Base-by-base conservation (phyloP, 2,329 filamentous ascomycete species). In the Neofusicoccum cordaticola region DNA sequence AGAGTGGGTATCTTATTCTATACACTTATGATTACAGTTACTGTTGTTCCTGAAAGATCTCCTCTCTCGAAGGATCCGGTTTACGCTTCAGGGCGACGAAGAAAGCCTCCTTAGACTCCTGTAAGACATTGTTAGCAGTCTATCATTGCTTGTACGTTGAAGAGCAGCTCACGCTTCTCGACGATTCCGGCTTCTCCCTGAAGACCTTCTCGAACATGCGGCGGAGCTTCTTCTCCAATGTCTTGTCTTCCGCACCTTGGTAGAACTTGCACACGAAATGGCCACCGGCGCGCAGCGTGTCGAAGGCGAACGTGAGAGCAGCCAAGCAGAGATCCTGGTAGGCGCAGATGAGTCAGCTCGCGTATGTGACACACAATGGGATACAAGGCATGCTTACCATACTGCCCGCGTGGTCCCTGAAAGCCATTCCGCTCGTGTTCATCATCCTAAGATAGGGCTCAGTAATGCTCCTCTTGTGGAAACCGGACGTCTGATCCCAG, bases 231-330 rank as follows among this genome's bases (percentile, higher is more conserved):
- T 79, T 82, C 79, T 97, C 92, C 11, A 99, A 79, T 1, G 81
- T 82, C 78, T 91, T 93, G 73, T 98, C 94, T 76, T 97, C 93
- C 4, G 84, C 77, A 3, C 95, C 95, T 76, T 96, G 92, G 77
- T 98, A 99, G 78, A 96, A 99, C 78, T 99, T 99, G 85, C 94
- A 97, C 50, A 99, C 85, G 71, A 99, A 97, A 75, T 96, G 90
- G 1, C 96, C 95, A 19, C 92, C 92, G 3, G 86, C 79, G 70
- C 86, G 89, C 22, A 99, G 84, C 7, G 92, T 95, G 70, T 97
- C 92, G 77, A 88, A 91, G 58, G 90, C 88, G 79, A 99, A 99
- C 13, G 84, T 83, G 48, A 99, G 82, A 3, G 95, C 95, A 27
- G 94, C 92, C 67, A 85, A 81, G 78, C 95, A 99, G 45, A 99